phyloP scores from a whole-genome alignment of 768 basidiomycete genomes.

The Russula sp. region DNA sequence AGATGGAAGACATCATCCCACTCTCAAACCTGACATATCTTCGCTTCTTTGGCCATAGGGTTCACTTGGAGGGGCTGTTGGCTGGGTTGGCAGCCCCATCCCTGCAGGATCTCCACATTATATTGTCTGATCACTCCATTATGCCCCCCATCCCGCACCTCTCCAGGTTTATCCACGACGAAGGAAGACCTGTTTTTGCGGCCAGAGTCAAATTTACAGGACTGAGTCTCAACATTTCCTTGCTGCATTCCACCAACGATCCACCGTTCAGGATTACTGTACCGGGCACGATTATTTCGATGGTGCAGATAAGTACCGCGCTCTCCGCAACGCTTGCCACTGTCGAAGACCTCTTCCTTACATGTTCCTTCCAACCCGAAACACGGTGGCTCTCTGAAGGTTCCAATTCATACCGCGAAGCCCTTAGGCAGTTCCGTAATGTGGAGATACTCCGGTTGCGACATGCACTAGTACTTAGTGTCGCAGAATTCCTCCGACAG shows the following conservation, averaged over 20 bases:
- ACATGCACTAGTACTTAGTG: background rate
- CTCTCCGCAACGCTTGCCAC: background rate
- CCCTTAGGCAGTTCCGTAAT: background rate
- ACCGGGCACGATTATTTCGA: background rate
- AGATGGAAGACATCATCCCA: background rate
- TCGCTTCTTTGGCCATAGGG: background rate
- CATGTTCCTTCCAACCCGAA: background rate
- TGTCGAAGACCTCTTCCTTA: background rate
- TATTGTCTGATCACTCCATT: fast-evolving
- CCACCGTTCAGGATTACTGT: background rate
- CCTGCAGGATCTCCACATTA: background rate
- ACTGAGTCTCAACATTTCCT: background rate
- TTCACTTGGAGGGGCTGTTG: background rate
- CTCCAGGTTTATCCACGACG: background rate
- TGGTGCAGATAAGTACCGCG: background rate
- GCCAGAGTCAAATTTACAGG: background rate
- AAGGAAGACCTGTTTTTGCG: background rate
- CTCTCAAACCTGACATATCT: background rate
- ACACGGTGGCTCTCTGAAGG: background rate
- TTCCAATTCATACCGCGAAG: background rate
- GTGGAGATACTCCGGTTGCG: background rate
- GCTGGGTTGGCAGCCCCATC: background rate
- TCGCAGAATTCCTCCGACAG: background rate
- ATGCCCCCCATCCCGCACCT: background rate
- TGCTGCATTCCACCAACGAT: background rate